Percentiles rank a stretch among this genome's conserved stretches.
Conservation (phyloP, 2,329 filamentous ascomycete species). For the Davidsoniella virescens region DNA sequence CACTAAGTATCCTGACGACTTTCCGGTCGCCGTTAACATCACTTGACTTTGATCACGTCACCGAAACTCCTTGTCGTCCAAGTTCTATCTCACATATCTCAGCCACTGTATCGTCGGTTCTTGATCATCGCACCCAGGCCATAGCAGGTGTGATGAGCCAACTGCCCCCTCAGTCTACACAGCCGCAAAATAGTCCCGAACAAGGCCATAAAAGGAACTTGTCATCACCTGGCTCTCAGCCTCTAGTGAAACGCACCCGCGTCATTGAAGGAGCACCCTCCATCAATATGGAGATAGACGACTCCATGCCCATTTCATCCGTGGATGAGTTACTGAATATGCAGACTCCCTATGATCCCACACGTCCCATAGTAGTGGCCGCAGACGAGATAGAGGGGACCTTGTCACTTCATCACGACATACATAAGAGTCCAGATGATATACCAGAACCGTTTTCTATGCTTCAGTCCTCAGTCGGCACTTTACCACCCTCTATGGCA, state of each 20-base stretch:
- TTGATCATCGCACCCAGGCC: not conserved
- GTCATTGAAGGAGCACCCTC: constrained; percentile 1
- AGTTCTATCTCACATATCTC: not conserved
- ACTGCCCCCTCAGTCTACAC: constrained; percentile 1
- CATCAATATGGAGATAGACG: constrained; percentile 8
- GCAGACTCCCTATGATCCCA: constrained; percentile 11
- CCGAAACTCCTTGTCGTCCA: not conserved
- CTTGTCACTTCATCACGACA: not conserved
- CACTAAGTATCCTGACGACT: not conserved
- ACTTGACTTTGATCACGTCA: not conserved
- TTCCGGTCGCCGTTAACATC: constrained; percentile 2
- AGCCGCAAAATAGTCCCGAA: constrained; percentile 4
- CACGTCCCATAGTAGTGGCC: constrained; percentile 10
- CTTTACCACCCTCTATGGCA: constrained; percentile 1
- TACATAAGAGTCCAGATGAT: not conserved
- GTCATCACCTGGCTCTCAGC: constrained; percentile 9
- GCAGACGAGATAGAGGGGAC: constrained; percentile 5
- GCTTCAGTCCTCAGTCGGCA: not conserved
- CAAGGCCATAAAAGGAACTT: constrained; percentile 9
- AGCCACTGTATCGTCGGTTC: not conserved
- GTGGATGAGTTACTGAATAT: constrained; percentile 10
- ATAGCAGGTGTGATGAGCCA: constrained; percentile 4
- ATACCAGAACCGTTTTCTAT: constrained; percentile 3
- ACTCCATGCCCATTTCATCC: constrained; percentile 8
- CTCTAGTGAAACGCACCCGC: constrained; percentile 10